Conservation (phyloP, 108 stramenopile genomes). For the Cyclotella atomus region DNA sequence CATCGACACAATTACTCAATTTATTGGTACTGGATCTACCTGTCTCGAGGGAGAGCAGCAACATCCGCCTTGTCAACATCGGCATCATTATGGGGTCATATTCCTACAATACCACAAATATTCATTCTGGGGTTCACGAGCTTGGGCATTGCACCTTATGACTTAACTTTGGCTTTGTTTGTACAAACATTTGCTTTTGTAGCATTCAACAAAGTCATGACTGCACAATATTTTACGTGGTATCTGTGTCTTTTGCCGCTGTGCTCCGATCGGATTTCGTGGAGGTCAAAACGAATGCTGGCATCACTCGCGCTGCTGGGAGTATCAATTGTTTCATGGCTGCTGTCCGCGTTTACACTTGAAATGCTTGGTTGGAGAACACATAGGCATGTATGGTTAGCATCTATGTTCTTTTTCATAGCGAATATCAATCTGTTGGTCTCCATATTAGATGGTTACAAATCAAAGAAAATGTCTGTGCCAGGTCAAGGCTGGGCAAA, state of each 20-base stretch:
- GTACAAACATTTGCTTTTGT: constrained; percentile 96
- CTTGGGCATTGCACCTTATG: constrained; percentile 69
- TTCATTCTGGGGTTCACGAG: constrained; percentile 75
- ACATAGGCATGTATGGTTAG: constrained; percentile 76
- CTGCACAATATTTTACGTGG: constrained; percentile 99
- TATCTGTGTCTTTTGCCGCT: constrained; percentile 88
- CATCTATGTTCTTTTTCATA: constrained; percentile 72
- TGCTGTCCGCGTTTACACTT: constrained; percentile 77
- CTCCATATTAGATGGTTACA: constrained; percentile 54
- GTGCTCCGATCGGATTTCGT: constrained; percentile 58
- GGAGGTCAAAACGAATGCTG: constrained; percentile 41
- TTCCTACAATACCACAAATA: constrained; percentile 81
- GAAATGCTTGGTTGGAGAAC: constrained; percentile 85
- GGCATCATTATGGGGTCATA: constrained; percentile 35
- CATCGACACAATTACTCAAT: constrained; percentile 93
- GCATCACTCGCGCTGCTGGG: constrained; percentile 39
- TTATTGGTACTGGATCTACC: constrained; percentile 93
- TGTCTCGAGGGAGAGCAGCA: constrained; percentile 59
- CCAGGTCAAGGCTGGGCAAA: constrained; percentile 17
- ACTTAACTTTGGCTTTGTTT: constrained; percentile 81
- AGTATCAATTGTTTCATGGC: constrained; percentile 66
- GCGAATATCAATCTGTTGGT: constrained; percentile 77
- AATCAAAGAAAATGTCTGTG: not conserved
- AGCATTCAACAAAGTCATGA: constrained; percentile 98
- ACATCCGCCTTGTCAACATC: constrained; percentile 19